Base-by-base conservation (phyloP, 1,284 basidiomycete species). In the Irpex sp. region DNA sequence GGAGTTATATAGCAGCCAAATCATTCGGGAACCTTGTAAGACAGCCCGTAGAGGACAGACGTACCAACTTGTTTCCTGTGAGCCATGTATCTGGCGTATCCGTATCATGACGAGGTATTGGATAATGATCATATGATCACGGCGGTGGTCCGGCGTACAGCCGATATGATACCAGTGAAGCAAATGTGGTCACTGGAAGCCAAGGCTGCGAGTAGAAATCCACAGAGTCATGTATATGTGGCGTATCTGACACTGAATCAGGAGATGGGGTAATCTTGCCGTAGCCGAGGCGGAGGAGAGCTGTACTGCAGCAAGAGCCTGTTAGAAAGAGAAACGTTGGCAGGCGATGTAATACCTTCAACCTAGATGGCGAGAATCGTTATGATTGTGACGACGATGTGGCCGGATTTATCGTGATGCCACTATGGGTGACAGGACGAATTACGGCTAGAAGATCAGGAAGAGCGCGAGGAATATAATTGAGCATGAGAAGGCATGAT, bases 171-270 rank as follows among this genome's bases (percentile, higher is more conserved):
- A 17, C 57, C 57, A 62, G 40, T 17, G 21, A 21, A 48, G 40
- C 37, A 31, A 9, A 56, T 48, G 6, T 19, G 52, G 38, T 17
- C 19, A 4, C 19, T 62, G 6, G 44, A 31, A 15, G 47, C 15
- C 36, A 17, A 47, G 17, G 36, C 26, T 36, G 47, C 38, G 21
- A 54, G 60, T 47, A 58, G 37, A 58, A 26, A 56, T 9, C 34
- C 15, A 26, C 26, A 38, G 38, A 17, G 56, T 62, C 44, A 26
- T 37, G 57, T 47, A 36, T 36, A n/a, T 6, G 61, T 62, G 61
- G 57, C 61, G 61, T 62, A 62, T 62, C 61, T 49, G 47, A 19
- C 37, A 37, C 15, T 52, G 17, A 9, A 58, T 62, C 61, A 62
- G 49, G 40, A 9, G 40, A 44, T 44, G 8, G 11, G 40, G 40